Base-by-base conservation (phyloP, 345 rosid species). In the Moricandia moricandioides region DNA sequence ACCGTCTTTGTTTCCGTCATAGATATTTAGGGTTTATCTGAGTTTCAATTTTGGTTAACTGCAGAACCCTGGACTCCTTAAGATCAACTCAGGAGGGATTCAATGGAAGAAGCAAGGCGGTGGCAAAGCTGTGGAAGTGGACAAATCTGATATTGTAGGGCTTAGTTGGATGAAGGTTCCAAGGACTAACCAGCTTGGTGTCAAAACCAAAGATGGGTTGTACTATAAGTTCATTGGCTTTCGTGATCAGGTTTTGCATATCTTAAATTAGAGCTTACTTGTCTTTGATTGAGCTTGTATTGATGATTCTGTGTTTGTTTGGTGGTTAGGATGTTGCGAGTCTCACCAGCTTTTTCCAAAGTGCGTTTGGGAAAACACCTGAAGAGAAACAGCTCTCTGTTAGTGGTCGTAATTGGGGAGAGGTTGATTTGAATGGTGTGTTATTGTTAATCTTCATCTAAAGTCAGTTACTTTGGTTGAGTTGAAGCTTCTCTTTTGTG, bases 101-200 rank as follows among this genome's bases (percentile, higher is more conserved):
- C 78, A 78, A 65, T 95, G 99, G 99, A 95, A 92, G 92, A 95
- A 92, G 80, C 94, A 79, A 82, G 99, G 97, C 26, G 99, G 99
- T 62, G 99, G 99, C 59, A 95, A 92, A 78, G 91, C 92, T 57
- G 97, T 92, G 29, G 97, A 92, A 84, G 97, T 95, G 29, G 97
- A 90, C 39, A 92, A 89, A 82, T 74, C 88, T 31, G 97, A 95
- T 78, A 83, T 95, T 65, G 81, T 72, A 0, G 89, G 89, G 40
- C 78, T 92, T 49, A 81, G 91, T 65, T 95, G 98, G 99, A 95
- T 81, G 92, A 90, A 89, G 73, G 92, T 95, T 34, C 97, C 99
- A 2, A 84, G 89, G 74, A 77, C 91, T 11, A 90, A 92, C 77
- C 97, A 92, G 66, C 86, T 95, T 16, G 91, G 97, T 14, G 83